A percentile compares a stretch with the other conserved stretches of the same genome.
phyloP scores from a whole-genome alignment of 1,284 basidiomycete species.

The Rhizopogon parksii region DNA sequence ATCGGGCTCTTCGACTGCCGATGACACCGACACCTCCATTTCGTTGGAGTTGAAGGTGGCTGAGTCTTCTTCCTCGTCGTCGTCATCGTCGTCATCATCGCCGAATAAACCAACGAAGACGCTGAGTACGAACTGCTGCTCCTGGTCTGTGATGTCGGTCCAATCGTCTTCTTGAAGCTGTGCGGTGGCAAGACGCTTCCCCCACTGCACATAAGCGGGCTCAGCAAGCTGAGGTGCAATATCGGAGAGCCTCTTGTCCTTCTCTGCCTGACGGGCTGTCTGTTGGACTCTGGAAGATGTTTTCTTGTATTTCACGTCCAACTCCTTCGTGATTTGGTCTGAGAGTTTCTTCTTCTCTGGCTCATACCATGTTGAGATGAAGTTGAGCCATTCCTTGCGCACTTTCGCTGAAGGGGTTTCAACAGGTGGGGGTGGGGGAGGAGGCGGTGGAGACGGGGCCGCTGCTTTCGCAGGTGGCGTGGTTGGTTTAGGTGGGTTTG shows the following conservation, averaged over 20 bases:
- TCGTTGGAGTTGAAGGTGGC: neutral
- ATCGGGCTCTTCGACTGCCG: slow-evolving; percentile 21
- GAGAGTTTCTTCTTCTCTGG: slow-evolving; percentile 23
- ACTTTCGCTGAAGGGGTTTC: slow-evolving; percentile 19
- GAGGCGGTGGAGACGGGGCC: slow-evolving; percentile 5
- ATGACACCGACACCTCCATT: slow-evolving; percentile 9
- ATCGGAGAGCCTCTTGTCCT: slow-evolving; percentile 19
- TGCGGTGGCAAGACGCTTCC: slow-evolving; percentile 24
- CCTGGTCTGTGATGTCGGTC: slow-evolving; percentile 26
- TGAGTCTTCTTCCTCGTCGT: slow-evolving; percentile 11
- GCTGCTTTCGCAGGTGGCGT: slow-evolving; percentile 10
- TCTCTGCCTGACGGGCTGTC: slow-evolving; percentile 24
- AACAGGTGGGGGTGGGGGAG: slow-evolving; percentile 6
- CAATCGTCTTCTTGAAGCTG: slow-evolving; percentile 27
- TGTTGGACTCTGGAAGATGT: slow-evolving; percentile 21
- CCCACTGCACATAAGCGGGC: slow-evolving; percentile 27
- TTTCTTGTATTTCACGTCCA: slow-evolving; percentile 26
- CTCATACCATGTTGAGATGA: slow-evolving; percentile 24
- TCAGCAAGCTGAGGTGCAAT: slow-evolving; percentile 20
- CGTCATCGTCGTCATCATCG: slow-evolving; percentile 28
- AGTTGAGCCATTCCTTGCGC: slow-evolving; percentile 24
- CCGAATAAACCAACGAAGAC: slow-evolving; percentile 38
- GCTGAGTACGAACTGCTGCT: slow-evolving; percentile 31
- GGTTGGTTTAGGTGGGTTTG: slow-evolving; percentile 8
- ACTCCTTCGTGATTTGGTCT: slow-evolving; percentile 27